phyloP scores from a whole-genome alignment of 208 protist genomes.

The Trypanosoma platydactyli region DNA sequence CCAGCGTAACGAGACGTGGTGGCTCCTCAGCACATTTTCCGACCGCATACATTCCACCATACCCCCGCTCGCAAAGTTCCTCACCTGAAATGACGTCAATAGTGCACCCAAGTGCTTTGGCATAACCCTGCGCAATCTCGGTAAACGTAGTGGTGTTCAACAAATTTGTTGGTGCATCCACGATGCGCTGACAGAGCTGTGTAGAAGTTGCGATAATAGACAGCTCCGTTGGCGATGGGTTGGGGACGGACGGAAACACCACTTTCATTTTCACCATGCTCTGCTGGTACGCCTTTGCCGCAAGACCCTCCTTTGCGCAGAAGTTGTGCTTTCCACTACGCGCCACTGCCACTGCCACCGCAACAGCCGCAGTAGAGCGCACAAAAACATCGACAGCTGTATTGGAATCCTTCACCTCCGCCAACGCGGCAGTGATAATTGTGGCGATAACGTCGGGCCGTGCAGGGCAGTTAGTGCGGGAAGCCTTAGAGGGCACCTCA shows the following conservation, averaged over 20 bases:
- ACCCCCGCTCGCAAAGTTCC: constrained; percentile 62
- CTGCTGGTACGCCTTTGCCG: constrained; percentile 32
- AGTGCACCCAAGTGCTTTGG: constrained; percentile 41
- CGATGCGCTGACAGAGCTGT: constrained; percentile 82
- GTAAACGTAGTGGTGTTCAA: constrained; percentile 75
- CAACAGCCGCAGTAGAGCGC: constrained; percentile 36
- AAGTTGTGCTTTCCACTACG: constrained; percentile 48
- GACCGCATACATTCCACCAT: constrained; percentile 78
- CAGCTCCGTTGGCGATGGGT: constrained; percentile 51
- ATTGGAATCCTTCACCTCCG: constrained; percentile 8
- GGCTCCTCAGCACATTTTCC: constrained; percentile 67
- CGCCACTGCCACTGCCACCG: constrained; percentile 53
- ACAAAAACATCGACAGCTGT: constrained; percentile 57
- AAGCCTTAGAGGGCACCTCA: constrained; percentile 45
- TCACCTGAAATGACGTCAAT: constrained; percentile 71
- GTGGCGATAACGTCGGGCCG: constrained; percentile 56
- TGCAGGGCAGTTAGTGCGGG: constrained; percentile 70
- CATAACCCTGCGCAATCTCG: constrained; percentile 61
- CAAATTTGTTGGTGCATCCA: constrained; percentile 75
- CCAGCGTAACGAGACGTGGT: constrained; percentile 68
- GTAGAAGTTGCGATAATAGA: constrained; percentile 52
- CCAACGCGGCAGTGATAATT: constrained; percentile 33
- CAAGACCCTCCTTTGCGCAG: constrained; percentile 44
- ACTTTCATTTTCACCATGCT: constrained; percentile 36
- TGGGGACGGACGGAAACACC: constrained; percentile 45